Base-by-base conservation (phyloP, 148 eudicot genomes). In the Agrostemma githago region DNA sequence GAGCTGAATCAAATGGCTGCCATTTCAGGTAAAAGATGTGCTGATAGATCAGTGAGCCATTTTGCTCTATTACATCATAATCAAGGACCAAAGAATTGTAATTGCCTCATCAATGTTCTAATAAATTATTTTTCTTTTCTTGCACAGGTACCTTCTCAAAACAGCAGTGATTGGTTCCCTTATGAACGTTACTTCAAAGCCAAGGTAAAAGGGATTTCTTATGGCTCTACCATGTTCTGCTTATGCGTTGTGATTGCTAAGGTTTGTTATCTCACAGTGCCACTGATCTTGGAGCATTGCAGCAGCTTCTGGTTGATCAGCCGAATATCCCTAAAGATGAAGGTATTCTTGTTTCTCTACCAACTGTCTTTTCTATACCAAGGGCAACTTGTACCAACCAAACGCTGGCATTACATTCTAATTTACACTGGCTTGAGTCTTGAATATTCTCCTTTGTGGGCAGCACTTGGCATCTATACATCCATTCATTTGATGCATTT, bases 251-350 rank as follows among this genome's bases (percentile, higher is more conserved):
- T 75, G 26, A 57, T 16, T 61, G 68, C 71, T 76, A 34, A 58
- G 38, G 5, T 42, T 68, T 11, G 26, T 3, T 54, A 41, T 57
- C 46, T 66, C 82, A 76, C 86, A 85, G 95, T 76, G 82, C 76
- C 46, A 75, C 64, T 67, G 90, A 89, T 81, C 68, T 91, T 85
- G 90, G 82, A 73, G 89, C 89, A 40, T 84, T 93, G 70, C 86
- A 78, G 74, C 89, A 88, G 81, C 90, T 93, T 43, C 80, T 93
- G 83, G 85, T 89, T 82, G 97, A 93, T 84, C 88, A 93, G 81
- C 97, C 98, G 39, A 89, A 89, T 78, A 89, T 93, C 43, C 85
- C 88, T 11, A 83, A 54, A 74, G 92, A 93, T 38, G 95, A 93
- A 85, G 93, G 98, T 91, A 80, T 5, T 37, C 56, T 60, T 66